Percentiles rank a stretch among this genome's conserved stretches.
Evolutionary conservation across 345 rosid genomes (phyloP).

Genomic region (Eucalyptus caleyi): DNA sequence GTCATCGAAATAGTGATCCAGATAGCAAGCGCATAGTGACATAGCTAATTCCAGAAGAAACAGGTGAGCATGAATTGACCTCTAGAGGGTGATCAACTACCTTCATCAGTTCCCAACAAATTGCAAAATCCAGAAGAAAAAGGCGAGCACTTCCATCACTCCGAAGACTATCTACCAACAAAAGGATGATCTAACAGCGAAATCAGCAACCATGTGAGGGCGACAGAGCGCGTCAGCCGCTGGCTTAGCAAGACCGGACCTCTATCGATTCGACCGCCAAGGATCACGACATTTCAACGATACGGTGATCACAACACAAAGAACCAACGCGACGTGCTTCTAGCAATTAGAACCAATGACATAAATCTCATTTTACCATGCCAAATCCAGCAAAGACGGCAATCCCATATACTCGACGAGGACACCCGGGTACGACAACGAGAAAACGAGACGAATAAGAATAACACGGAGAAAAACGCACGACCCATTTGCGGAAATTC

Average conservation of each 20-base stretch:
- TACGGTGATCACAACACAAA: neutral
- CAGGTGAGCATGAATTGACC: neutral
- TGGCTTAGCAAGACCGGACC: neutral
- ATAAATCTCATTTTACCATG: neutral
- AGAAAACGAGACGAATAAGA: neutral
- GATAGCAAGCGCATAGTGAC: neutral
- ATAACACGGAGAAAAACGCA: neutral
- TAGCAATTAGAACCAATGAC: neutral
- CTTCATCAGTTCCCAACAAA: neutral
- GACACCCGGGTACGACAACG: neutral
- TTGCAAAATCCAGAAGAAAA: neutral
- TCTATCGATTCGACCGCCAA: neutral
- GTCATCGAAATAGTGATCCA: neutral
- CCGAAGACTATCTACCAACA: neutral
- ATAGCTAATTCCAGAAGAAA: neutral
- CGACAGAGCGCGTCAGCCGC: neutral
- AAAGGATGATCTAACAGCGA: neutral
- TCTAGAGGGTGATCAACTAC: neutral
- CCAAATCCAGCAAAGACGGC: neutral
- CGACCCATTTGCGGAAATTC: neutral
- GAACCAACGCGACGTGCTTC: neutral
- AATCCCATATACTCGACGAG: neutral
- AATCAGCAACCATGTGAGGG: neutral
- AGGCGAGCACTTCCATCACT: neutral
- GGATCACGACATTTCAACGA: neutral